Evolutionary conservation across 768 basidiomycete species (phyloP).

Genomic region (Termitomyces sp.): DNA sequence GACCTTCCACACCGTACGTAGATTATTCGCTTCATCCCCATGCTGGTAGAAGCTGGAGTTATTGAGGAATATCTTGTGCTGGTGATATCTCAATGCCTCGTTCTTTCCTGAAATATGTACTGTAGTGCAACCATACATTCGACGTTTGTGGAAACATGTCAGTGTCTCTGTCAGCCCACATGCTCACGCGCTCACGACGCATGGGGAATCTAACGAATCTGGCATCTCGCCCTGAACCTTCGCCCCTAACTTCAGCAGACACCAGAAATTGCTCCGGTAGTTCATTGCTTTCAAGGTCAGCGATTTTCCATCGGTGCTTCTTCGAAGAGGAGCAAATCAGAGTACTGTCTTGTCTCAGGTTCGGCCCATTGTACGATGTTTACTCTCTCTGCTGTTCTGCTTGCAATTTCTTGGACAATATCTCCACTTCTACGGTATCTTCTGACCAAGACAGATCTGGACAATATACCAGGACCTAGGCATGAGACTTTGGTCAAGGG

Average conservation of each 20-base stretch:
- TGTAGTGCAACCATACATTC: background rate
- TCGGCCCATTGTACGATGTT: slow-evolving; percentile 1
- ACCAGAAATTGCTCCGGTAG: background rate
- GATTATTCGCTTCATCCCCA: background rate
- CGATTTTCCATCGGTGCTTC: background rate
- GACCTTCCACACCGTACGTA: background rate
- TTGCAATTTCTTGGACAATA: slow-evolving; percentile 4
- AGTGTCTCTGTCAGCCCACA: background rate
- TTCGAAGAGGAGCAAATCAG: background rate
- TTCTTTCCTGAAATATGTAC: background rate
- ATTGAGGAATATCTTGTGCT: background rate
- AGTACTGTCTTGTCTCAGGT: background rate
- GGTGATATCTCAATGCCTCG: background rate
- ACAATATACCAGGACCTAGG: slow-evolving; percentile 28
- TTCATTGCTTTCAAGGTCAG: background rate
- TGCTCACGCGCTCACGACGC: background rate
- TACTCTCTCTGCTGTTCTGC: slow-evolving; percentile 1
- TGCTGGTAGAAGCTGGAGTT: background rate
- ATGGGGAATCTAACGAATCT: background rate
- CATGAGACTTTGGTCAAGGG: slow-evolving; percentile 24
- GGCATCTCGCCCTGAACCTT: background rate
- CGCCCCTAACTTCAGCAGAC: background rate
- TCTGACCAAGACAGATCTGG: slow-evolving; percentile 19
- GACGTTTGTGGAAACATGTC: background rate
- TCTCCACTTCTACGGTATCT: slow-evolving; percentile 11